Conservation (phyloP, 805 yeast genomes). For the Hagleromyces aurorensis region DNA sequence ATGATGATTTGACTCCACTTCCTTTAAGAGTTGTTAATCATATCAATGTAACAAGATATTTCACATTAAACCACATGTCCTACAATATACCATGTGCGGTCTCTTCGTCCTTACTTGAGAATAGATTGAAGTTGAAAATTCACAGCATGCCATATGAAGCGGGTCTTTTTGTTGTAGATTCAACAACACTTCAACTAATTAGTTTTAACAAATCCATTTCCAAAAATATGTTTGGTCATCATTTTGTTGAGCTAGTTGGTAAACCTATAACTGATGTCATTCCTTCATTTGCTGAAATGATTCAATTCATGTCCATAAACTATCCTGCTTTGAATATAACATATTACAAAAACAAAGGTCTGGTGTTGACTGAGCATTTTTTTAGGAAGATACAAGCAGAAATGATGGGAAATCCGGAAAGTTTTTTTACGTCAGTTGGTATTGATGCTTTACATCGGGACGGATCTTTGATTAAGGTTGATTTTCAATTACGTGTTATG, state of each 20-base stretch:
- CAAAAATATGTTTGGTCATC: slow-evolving; percentile 67
- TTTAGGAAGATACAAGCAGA: slow-evolving; percentile 62
- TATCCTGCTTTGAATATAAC: slow-evolving; percentile 34
- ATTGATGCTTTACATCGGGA: slow-evolving; percentile 62
- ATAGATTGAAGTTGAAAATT: slow-evolving; percentile 48
- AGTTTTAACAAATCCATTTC: slow-evolving; percentile 75
- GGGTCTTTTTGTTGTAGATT: slow-evolving; percentile 67
- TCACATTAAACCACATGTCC: slow-evolving; percentile 42
- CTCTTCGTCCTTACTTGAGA: slow-evolving; percentile 49
- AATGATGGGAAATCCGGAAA: slow-evolving; percentile 36
- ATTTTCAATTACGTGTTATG: slow-evolving; percentile 72
- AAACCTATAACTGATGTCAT: slow-evolving; percentile 48
- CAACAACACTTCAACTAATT: slow-evolving; percentile 42
- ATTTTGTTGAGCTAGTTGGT: slow-evolving; percentile 37
- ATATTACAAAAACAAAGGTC: slow-evolving; percentile 43
- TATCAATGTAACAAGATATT: slow-evolving; percentile 55
- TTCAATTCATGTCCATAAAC: slow-evolving; percentile 27
- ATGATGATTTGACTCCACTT: slow-evolving; percentile 26
- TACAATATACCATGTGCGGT: slow-evolving; percentile 66
- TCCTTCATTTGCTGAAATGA: slow-evolving; percentile 48
- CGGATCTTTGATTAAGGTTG: slow-evolving; percentile 58
- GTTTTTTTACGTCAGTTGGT: slow-evolving; percentile 57
- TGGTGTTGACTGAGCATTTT: slow-evolving; percentile 86
- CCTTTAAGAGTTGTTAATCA: slow-evolving; percentile 35
- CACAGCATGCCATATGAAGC: slow-evolving; percentile 82